Evolutionary conservation across 2,329 filamentous ascomycete genomes (phyloP), one percentile per base, ranked within the genome.

Genomic region (Pseudogymnoascus sp.): DNA sequence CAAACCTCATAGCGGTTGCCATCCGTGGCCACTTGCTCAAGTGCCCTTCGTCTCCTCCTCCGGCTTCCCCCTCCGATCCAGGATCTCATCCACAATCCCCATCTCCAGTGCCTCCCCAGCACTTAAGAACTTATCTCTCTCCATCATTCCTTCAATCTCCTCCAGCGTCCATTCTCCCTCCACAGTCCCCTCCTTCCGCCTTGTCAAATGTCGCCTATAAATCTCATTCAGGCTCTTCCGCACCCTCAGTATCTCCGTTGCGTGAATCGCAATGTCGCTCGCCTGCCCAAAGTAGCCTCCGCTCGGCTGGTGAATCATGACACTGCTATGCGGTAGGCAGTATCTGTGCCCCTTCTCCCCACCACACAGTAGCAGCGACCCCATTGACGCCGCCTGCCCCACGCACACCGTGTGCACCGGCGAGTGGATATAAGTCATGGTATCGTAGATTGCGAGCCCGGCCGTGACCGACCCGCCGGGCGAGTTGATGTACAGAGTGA

Each of bases 401-500:
- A 99, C 85, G 72, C 95, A 97, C 31, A 99, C 95, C 0, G 95
- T 99, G 47, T 89, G 93, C 0, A 99, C 92, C 1, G 93, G 91
- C 2, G 90, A 90, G 65, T 88, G 87, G 74, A 99, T 97, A 76
- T 99, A 99, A 70, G 89, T 87, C 93, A 99, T 97, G 11, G 95
- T 99, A 75, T 99, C 95, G 81, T 99, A 99, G 72, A 99, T 97
- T 26, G 95, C 93, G 65, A 89, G 81, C 15, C 87, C 86, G 1
- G 95, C 93, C 66, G 89, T 93, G 42, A 99, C 93, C 44, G 90
- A 93, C 63, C 95, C 95, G 60, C 95, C 95, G 0, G 93, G 93
- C 0, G 91, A 96, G 79, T 99, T 96, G 76, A 99, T 99, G 77
- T 99, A 99, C 75, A 99, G 90, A 62, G 90, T 95, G 68, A 99